Percentiles rank a stretch among this genome's conserved stretches.
Conservation (phyloP, 2,329 filamentous ascomycete genomes). For the Hypomyces rosellus region DNA sequence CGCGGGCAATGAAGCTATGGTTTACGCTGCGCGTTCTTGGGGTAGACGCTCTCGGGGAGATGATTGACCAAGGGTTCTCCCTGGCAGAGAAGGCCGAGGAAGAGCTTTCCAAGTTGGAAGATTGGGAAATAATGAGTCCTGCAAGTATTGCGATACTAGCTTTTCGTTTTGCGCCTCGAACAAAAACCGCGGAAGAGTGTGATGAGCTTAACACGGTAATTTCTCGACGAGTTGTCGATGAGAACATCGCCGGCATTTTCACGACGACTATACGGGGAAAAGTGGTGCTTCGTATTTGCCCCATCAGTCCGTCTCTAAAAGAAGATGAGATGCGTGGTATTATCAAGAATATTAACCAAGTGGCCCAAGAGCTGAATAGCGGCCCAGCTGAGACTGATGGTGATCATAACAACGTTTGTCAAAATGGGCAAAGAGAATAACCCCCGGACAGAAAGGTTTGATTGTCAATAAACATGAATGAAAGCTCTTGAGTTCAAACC, state of each 20-base stretch:
- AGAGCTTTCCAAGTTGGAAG: slow-evolving; percentile 10
- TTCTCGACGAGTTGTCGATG: slow-evolving; percentile 6
- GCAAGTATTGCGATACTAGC: slow-evolving; percentile 18
- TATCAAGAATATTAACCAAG: too few relatives aligned
- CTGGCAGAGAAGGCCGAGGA: slow-evolving; percentile 17
- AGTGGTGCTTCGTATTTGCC: slow-evolving; percentile 13
- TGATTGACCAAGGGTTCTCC: slow-evolving; percentile 20
- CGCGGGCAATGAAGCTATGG: slow-evolving; percentile 22
- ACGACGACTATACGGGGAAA: slow-evolving; percentile 12
- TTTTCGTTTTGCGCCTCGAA: slow-evolving; percentile 16
- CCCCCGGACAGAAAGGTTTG: too few relatives aligned
- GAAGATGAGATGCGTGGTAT: too few relatives aligned
- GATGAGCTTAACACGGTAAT: slow-evolving; percentile 10
- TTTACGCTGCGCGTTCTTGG: slow-evolving; percentile 19
- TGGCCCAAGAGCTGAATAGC: too few relatives aligned
- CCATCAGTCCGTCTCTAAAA: too few relatives aligned
- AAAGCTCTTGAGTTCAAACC: too few relatives aligned
- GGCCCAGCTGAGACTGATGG: too few relatives aligned
- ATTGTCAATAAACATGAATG: too few relatives aligned
- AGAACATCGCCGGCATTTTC: slow-evolving; percentile 11
- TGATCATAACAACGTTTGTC: too few relatives aligned
- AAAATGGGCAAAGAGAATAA: too few relatives aligned
- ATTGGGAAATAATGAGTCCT: slow-evolving; percentile 20
- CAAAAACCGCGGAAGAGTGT: not conserved
- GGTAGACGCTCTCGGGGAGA: slow-evolving; percentile 16